These are phyloP conservation scores for Solanum clarkiae DNA, from an alignment of 257 asterid genomes.

Conservation along the genomic window DNA sequence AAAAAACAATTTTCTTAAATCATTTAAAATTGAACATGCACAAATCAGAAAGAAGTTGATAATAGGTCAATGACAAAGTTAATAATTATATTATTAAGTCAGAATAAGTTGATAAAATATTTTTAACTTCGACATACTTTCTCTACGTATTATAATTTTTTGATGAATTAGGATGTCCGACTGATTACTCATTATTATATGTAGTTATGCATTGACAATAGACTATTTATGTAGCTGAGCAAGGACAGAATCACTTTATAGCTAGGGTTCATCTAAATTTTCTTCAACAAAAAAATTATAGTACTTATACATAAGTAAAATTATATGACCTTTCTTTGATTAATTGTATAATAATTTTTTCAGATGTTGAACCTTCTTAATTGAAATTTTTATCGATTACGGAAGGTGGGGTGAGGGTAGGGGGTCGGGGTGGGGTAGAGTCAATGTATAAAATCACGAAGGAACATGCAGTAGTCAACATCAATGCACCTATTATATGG, in stretches of 20 bases:
- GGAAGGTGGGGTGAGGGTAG: too few species aligned
- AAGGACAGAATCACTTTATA: too few species aligned
- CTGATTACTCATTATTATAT: background rate
- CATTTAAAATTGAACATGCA: background rate
- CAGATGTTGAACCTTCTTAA: too few species aligned
- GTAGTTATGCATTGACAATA: background rate
- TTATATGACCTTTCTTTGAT: too few species aligned
- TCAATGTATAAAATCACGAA: background rate
- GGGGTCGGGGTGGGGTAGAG: background rate
- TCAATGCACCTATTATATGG: constrained; percentile 12
- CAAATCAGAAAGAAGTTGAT: too few species aligned
- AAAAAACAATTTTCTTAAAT: background rate
- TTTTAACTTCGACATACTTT: background rate
- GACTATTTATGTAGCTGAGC: background rate
- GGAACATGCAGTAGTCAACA: constrained; percentile 9
- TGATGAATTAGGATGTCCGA: background rate
- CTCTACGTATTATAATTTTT: background rate
- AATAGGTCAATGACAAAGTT: background rate
- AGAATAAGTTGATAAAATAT: background rate
- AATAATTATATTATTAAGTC: background rate
- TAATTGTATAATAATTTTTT: too few species aligned
- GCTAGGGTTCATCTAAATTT: too few species aligned
- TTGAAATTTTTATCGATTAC: too few species aligned
- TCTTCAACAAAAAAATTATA: too few species aligned
- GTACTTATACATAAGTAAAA: too few species aligned